A percentile compares a stretch with the other conserved stretches of the same genome.
Conservation (phyloP, 306 rosid genomes). For the Pachyrhizus erosus region DNA sequence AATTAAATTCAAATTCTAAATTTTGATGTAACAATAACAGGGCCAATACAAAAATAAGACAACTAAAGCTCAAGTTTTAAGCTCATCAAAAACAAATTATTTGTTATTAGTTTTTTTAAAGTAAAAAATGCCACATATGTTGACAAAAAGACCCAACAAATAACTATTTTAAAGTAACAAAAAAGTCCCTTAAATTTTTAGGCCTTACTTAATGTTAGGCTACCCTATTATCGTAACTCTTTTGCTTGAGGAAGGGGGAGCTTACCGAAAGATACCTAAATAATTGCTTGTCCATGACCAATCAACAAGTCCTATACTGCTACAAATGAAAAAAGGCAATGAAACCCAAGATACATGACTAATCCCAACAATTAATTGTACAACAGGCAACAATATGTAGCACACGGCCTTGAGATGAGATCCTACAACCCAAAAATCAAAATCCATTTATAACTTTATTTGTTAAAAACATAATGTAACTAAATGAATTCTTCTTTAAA, state of each 20-base stretch:
- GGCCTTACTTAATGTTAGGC: no score
- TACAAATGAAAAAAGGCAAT: slow-evolving; percentile 89
- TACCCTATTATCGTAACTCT: neutral
- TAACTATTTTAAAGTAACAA: no score
- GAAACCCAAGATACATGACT: slow-evolving; percentile 92
- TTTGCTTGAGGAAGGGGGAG: slow-evolving; percentile 1
- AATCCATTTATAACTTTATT: slow-evolving; percentile 4
- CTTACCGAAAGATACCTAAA: slow-evolving; percentile 82
- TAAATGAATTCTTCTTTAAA: slow-evolving; percentile 2
- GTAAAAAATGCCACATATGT: no score
- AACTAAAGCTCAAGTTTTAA: no score
- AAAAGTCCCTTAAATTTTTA: no score
- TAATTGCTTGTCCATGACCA: slow-evolving; percentile 93
- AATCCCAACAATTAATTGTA: slow-evolving; percentile 88
- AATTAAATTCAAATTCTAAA: slow-evolving; percentile 16
- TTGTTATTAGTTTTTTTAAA: no score
- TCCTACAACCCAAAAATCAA: slow-evolving; percentile 56
- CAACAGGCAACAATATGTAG: slow-evolving; percentile 82
- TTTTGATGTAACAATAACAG: neutral
- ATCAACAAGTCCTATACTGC: slow-evolving; percentile 80
- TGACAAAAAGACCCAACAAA: no score
- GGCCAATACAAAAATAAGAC: no score
- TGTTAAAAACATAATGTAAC: neutral
- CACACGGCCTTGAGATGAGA: slow-evolving; percentile 73
- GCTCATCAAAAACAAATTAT: no score